These are phyloP conservation scores for Cupressus sempervirens DNA, from an alignment of 75 land plant genomes.

Conservation along the genomic window DNA sequence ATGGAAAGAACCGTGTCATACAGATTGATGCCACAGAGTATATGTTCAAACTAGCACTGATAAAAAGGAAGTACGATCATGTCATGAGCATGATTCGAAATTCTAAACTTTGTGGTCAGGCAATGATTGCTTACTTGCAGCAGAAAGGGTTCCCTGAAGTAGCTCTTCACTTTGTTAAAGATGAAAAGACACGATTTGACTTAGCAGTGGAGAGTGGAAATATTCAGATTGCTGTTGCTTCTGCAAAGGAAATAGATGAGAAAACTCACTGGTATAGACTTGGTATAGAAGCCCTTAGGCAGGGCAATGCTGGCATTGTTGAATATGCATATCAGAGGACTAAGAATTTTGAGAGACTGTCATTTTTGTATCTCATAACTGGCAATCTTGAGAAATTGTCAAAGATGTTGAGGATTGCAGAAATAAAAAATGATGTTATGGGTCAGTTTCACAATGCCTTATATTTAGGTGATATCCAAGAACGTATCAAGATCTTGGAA, in stretches of 20 bases:
- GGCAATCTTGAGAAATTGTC: slow-evolving; percentile 57
- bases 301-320: slow-evolving; percentile 75
- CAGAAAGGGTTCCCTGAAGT: slow-evolving; percentile 73
- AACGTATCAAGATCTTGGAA: slow-evolving; percentile 39
- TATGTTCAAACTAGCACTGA: slow-evolving; percentile 57
- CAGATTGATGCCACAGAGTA: slow-evolving; percentile 43
- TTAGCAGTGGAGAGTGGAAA: slow-evolving; percentile 46
- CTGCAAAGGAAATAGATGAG: slow-evolving; percentile 70
- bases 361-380: slow-evolving; percentile 62
- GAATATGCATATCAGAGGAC: slow-evolving; percentile 76
- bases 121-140: slow-evolving; percentile 72
- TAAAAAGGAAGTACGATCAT: slow-evolving; percentile 58
- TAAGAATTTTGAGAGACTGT: slow-evolving; percentile 74
- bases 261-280: slow-evolving; percentile 59
- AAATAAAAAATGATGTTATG: slow-evolving; percentile 66
- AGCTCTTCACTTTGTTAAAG: slow-evolving; percentile 72
- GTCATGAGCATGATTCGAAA: slow-evolving; percentile 59
- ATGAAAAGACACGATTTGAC: slow-evolving; percentile 66
- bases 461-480: slow-evolving; percentile 56
- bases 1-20: slow-evolving; percentile 34
- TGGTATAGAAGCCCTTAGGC: slow-evolving; percentile 67
- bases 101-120: slow-evolving; percentile 71
- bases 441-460: slow-evolving; percentile 70
- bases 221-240: slow-evolving; percentile 57
- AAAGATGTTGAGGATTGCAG: slow-evolving; percentile 70